Percentiles rank a stretch among this genome's conserved stretches.
These are phyloP conservation scores for Aureobasidium sp. DNA, from an alignment of 2,329 filamentous ascomycete species.

Conservation along the genomic window DNA sequence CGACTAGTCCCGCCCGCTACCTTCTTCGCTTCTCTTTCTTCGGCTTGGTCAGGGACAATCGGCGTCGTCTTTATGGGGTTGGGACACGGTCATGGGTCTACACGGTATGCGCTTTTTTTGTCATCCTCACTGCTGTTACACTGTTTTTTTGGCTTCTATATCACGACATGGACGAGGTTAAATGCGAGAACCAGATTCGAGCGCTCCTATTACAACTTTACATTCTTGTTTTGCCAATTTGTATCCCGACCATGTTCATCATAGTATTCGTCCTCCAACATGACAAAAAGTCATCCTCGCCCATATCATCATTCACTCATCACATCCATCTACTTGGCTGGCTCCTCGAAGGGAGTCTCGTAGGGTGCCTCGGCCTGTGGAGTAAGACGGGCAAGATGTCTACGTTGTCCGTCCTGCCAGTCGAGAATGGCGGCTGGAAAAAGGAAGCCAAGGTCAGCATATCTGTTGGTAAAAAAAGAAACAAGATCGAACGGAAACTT, in stretches of 20 bases:
- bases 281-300: neutral
- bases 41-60: neutral
- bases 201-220: neutral
- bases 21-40: neutral
- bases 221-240: neutral
- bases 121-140: neutral
- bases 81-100: neutral
- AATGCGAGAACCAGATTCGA: neutral
- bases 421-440: constrained; percentile 59
- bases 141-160: neutral
- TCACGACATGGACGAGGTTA: neutral
- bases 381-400: constrained; percentile 75
- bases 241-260: neutral
- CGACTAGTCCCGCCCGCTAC: constrained; percentile 49
- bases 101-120: constrained; percentile 1
- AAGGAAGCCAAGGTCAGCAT: neutral
- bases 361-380: constrained; percentile 73
- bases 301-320: neutral
- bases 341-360: constrained; percentile 50
- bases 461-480: constrained; percentile 25
- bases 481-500: neutral
- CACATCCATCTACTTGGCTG: neutral
- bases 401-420: constrained; percentile 70
- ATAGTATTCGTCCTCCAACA: neutral
- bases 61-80: neutral